A percentile compares a stretch with the other conserved stretches of the same genome.
Conservation (phyloP, 2,329 filamentous ascomycete species). For the Ophiostoma perfectum region DNA sequence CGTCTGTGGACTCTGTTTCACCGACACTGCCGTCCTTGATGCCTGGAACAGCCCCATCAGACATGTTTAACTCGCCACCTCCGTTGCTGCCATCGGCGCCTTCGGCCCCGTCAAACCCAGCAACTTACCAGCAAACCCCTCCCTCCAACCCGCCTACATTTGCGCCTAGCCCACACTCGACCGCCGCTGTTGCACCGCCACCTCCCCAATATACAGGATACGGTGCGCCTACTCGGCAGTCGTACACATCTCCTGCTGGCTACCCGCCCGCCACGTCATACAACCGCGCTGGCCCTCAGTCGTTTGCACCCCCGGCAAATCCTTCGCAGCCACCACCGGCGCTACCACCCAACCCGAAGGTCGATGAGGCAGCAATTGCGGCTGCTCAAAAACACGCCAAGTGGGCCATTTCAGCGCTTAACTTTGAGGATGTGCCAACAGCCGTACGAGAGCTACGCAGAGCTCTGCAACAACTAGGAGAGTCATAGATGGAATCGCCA, state of each 20-base stretch:
- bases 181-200: slow-evolving; percentile 17
- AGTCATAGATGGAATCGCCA: background rate
- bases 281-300: slow-evolving; percentile 8
- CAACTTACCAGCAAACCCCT: slow-evolving; percentile 20
- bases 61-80: background rate
- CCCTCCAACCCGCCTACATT: slow-evolving; percentile 2
- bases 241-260: slow-evolving; percentile 26
- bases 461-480: slow-evolving; percentile 49
- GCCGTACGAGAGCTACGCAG: slow-evolving; percentile 77
- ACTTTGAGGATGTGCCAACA: slow-evolving; percentile 91
- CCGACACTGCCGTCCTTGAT: background rate
- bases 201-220: slow-evolving; percentile 32
- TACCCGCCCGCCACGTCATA: background rate
- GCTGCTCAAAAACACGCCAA: slow-evolving; percentile 92
- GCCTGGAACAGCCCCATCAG: background rate
- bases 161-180: slow-evolving; percentile 18
- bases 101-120: slow-evolving; percentile 14
- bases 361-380: slow-evolving; percentile 65
- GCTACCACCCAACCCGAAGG: slow-evolving; percentile 24
- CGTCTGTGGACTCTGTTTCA: background rate
- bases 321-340: background rate
- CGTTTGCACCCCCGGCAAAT: background rate
- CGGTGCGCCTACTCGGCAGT: slow-evolving; percentile 28
- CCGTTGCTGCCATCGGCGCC: slow-evolving; percentile 7
- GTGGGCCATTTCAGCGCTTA: slow-evolving; percentile 93